Evolutionary conservation across 2,329 filamentous ascomycete species (phyloP).

Genomic region (Didymella arachidicola): DNA sequence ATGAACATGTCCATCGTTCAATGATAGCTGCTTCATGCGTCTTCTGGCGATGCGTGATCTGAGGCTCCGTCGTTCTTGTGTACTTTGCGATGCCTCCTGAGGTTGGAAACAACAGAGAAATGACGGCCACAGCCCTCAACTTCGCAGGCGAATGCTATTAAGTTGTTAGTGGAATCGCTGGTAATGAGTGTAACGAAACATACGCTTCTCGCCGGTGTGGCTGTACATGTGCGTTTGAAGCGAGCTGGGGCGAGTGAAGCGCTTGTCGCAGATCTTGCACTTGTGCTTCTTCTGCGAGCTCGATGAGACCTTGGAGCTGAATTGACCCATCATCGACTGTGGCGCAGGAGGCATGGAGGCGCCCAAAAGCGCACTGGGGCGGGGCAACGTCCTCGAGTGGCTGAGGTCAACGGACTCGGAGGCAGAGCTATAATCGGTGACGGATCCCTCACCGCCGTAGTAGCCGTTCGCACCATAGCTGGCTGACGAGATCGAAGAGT

Average conservation of each 20-base stretch:
- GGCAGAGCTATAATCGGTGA: constrained; percentile 92
- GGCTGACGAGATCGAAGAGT: constrained; percentile 86
- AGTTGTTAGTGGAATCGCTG: constrained; percentile 19
- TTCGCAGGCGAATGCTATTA: constrained; percentile 86
- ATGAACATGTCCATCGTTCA: constrained; percentile 33
- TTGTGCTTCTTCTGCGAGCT: constrained; percentile 99
- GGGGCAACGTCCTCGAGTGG: constrained; percentile 81
- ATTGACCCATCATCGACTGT: constrained; percentile 98
- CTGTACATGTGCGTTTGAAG: constrained; percentile 98
- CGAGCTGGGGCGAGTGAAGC: constrained; percentile 92
- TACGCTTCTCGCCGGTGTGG: constrained; percentile 97
- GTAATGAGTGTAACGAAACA: constrained; percentile 53
- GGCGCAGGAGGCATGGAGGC: constrained; percentile 77
- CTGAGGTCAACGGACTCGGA: constrained; percentile 84
- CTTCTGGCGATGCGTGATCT: constrained; percentile 58
- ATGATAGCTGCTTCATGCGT: constrained; percentile 47
- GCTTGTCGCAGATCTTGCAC: constrained; percentile 98
- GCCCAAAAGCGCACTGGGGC: constrained; percentile 72
- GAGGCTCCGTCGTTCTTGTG: constrained; percentile 75
- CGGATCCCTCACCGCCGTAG: constrained; percentile 77
- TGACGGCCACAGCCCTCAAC: constrained; percentile 94
- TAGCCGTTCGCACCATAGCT: constrained; percentile 86
- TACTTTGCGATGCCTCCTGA: constrained; percentile 93
- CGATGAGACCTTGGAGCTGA: constrained; percentile 94
- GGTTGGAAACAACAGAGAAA: constrained; percentile 96